A percentile compares a stretch with the other conserved stretches of the same genome.
These are phyloP conservation scores for Colletotrichum phormii DNA, from an alignment of 2,329 filamentous ascomycete species.

Conservation along the genomic window DNA sequence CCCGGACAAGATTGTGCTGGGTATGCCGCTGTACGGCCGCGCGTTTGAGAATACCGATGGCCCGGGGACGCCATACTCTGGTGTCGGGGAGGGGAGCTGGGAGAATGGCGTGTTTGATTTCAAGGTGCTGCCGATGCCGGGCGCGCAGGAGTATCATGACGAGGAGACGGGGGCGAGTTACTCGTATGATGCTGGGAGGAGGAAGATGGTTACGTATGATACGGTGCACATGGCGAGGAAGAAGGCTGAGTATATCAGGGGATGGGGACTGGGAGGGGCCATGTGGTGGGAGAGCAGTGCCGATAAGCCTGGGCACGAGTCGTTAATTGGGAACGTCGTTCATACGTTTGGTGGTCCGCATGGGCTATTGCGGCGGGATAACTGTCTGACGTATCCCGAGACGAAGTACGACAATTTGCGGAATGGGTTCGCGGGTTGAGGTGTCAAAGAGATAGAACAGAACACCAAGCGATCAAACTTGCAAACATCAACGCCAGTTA, in stretches of 20 bases:
- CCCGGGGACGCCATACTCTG: conserved; percentile 74
- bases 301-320: conserved; percentile 74
- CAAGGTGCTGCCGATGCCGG: conserved; percentile 81
- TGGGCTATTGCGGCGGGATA: conserved; percentile 63
- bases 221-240: conserved; percentile 72
- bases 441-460: not conserved
- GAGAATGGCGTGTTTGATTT: conserved; percentile 90
- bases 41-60: conserved; percentile 85
- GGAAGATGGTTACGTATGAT: conserved; percentile 83
- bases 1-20: conserved; percentile 81
- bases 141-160: conserved; percentile 74
- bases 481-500: not conserved
- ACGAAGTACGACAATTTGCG: conserved; percentile 79
- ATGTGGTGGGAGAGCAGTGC: conserved; percentile 98
- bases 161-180: conserved; percentile 76
- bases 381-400: conserved; percentile 72
- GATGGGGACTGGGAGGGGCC: conserved; percentile 79
- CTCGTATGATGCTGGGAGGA: conserved; percentile 74
- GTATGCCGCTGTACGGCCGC: conserved; percentile 93
- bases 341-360: conserved; percentile 65
- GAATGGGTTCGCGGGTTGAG: conserved; percentile 59
- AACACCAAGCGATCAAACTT: not conserved
- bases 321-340: conserved; percentile 76
- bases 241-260: conserved; percentile 80
- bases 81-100: conserved; percentile 84